Percentiles rank a stretch among this genome's conserved stretches.
phyloP scores from a whole-genome alignment of 208 protist genomes.

The Wallacemonas sp. region DNA sequence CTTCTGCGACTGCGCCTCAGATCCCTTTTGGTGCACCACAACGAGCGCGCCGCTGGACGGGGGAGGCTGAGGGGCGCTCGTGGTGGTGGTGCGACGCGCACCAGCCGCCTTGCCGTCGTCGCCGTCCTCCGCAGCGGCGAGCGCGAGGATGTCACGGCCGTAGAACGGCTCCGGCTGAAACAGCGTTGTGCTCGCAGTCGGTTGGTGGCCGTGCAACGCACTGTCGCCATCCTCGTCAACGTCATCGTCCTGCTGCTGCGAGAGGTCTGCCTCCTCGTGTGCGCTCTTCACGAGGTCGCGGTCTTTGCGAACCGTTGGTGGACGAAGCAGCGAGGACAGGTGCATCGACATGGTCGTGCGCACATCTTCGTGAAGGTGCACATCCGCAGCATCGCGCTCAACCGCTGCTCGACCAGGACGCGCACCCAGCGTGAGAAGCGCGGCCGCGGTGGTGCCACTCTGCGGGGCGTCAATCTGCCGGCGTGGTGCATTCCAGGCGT shows the following conservation, averaged over 20 bases:
- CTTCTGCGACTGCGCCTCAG: neutral
- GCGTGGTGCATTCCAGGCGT: neutral
- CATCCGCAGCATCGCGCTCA: too few relatives aligned
- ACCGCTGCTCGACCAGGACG: too few relatives aligned
- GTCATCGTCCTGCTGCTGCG: too few relatives aligned
- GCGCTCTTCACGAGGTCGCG: neutral
- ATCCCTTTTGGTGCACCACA: neutral
- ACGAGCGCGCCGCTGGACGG: too few relatives aligned
- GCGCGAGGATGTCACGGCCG: constrained; percentile 12
- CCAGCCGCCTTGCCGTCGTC: neutral
- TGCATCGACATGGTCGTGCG: constrained; percentile 11
- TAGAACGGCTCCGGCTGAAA: neutral
- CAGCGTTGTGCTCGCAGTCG: neutral
- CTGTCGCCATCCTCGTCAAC: neutral
- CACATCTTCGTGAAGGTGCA: constrained; percentile 4
- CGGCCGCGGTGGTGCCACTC: too few relatives aligned
- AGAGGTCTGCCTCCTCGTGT: too few relatives aligned
- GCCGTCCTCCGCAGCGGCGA: neutral
- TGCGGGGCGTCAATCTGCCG: neutral
- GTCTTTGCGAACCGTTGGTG: neutral
- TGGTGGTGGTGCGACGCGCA: too few relatives aligned
- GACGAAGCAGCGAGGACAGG: constrained; percentile 7
- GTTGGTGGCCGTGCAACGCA: neutral
- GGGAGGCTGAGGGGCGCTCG: too few relatives aligned
- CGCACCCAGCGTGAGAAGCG: too few relatives aligned